phyloP scores from a whole-genome alignment of 2,329 filamentous ascomycete species.

The Alternaria arborescens region DNA sequence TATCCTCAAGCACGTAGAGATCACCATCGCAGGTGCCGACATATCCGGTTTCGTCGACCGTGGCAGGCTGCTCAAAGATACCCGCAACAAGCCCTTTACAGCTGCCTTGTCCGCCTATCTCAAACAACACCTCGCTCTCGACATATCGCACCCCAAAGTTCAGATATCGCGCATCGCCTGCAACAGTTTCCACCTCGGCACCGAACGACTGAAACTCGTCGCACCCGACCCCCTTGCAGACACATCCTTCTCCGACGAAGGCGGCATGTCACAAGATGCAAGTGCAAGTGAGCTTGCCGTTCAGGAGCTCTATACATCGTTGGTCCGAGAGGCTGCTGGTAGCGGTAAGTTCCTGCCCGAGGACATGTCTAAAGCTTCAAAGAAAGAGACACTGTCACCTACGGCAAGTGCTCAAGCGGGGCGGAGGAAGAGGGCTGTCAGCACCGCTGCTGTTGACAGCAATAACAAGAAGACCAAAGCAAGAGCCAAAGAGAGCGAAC shows the following conservation, averaged over 20 bases:
- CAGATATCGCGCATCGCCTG: constrained; percentile 55
- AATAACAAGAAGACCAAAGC: constrained; percentile 38
- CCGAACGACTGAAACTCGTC: constrained; percentile 52
- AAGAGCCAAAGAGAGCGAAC: constrained; percentile 31
- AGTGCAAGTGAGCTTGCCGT: constrained; percentile 45
- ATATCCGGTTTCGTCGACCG: constrained; percentile 46
- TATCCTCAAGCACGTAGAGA: constrained; percentile 54
- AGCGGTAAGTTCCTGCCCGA: constrained; percentile 44
- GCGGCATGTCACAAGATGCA: constrained; percentile 30
- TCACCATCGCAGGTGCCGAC: constrained; percentile 55
- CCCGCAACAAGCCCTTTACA: constrained; percentile 48
- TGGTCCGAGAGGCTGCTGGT: constrained; percentile 45
- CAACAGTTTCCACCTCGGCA: constrained; percentile 52
- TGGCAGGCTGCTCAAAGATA: constrained; percentile 31
- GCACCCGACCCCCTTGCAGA: constrained; percentile 38
- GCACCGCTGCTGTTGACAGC: constrained; percentile 28
- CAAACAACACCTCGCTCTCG: constrained; percentile 53
- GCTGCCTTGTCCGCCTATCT: constrained; percentile 52
- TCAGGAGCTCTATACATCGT: constrained; percentile 40
- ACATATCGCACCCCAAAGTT: constrained; percentile 51
- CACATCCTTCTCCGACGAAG: constrained; percentile 35
- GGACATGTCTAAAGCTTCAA: constrained; percentile 13
- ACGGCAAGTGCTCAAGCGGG: constrained; percentile 26
- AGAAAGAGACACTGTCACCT: constrained; percentile 38
- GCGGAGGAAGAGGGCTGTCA: constrained; percentile 41